A percentile compares a stretch with the other conserved stretches of the same genome.
Evolutionary conservation across 179 eudicot species (phyloP).

Genomic region (Pouteria campechiana): DNA sequence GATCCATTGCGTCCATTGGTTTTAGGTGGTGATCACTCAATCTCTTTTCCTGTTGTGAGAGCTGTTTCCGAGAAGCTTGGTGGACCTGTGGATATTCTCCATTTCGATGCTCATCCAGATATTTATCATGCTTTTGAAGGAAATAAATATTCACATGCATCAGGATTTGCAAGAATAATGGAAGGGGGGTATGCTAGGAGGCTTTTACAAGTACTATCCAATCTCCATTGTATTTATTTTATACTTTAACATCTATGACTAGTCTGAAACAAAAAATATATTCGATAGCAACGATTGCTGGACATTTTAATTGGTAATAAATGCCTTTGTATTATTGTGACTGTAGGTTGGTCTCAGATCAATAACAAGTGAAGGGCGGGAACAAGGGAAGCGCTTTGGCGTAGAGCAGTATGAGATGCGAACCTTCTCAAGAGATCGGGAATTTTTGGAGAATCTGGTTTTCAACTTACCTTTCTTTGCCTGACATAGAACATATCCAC

Average conservation of each 20-base stretch:
- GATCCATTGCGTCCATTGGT: constrained; percentile 83
- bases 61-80: constrained; percentile 98
- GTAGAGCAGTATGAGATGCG: constrained; percentile 98
- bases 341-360: constrained; percentile 88
- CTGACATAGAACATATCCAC: neutral
- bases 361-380: constrained; percentile 83
- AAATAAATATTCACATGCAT: constrained; percentile 93
- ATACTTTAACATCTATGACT: too few relatives aligned
- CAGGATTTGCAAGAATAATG: constrained; percentile 90
- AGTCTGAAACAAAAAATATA: too few relatives aligned
- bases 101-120: constrained; percentile 94
- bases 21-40: constrained; percentile 97
- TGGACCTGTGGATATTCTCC: constrained; percentile 89
- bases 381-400: constrained; percentile 90
- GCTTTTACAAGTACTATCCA: constrained; percentile 61
- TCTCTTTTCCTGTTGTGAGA: constrained; percentile 87
- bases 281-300: too few relatives aligned
- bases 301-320: too few relatives aligned
- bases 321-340: too few relatives aligned
- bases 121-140: constrained; percentile 87
- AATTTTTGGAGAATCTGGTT: constrained; percentile 59
- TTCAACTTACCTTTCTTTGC: constrained; percentile 4
- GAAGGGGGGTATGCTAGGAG: constrained; percentile 95
- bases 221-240: neutral
- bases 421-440: constrained; percentile 55